Conservation (phyloP, 352 stramenopile species). For the Globisporangium acanthophoron region DNA sequence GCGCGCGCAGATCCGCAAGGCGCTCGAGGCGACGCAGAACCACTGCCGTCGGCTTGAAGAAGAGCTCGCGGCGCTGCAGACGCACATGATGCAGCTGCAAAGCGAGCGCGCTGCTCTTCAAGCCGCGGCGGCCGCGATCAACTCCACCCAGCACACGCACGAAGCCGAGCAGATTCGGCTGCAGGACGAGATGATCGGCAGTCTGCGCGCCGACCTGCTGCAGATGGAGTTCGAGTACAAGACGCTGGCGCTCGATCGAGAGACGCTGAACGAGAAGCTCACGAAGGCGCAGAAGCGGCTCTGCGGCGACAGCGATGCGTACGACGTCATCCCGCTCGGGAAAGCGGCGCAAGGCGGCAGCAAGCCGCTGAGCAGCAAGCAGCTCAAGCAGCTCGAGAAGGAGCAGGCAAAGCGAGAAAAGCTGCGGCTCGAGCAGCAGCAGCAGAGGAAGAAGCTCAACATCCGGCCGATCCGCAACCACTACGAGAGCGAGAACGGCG, state of each 20-base stretch:
- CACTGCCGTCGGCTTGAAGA: conserved; percentile 48
- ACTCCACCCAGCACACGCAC: conserved; percentile 12
- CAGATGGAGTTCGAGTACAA: conserved; percentile 68
- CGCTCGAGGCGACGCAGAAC: conserved; percentile 41
- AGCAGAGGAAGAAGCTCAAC: conserved; percentile 13
- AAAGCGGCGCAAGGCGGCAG: conserved; percentile 3
- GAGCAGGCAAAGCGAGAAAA: conserved; percentile 13
- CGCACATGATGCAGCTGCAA: conserved; percentile 38
- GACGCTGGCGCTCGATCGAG: conserved; percentile 40
- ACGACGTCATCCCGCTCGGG: conserved; percentile 41
- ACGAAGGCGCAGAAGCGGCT: conserved; percentile 25
- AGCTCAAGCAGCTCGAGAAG: conserved; percentile 27
- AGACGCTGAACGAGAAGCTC: conserved; percentile 25
- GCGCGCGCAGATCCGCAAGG: conserved; percentile 23
- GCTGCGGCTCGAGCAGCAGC: conserved; percentile 5
- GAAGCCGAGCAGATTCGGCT: conserved; percentile 28
- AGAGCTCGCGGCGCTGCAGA: conserved; percentile 31
- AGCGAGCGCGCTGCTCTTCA: conserved; percentile 34
- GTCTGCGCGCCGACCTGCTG: conserved; percentile 46
- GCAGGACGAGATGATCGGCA: conserved; percentile 48
- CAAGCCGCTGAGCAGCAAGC: conserved; percentile 18
- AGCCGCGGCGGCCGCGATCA: conserved; percentile 24
- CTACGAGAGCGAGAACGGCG: conserved; percentile 19
- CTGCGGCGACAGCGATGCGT: conserved; percentile 14
- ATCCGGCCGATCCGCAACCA: conserved; percentile 25